Evolutionary conservation across 2,329 filamentous ascomycete species (phyloP).

Genomic region (Onygenales sp.): DNA sequence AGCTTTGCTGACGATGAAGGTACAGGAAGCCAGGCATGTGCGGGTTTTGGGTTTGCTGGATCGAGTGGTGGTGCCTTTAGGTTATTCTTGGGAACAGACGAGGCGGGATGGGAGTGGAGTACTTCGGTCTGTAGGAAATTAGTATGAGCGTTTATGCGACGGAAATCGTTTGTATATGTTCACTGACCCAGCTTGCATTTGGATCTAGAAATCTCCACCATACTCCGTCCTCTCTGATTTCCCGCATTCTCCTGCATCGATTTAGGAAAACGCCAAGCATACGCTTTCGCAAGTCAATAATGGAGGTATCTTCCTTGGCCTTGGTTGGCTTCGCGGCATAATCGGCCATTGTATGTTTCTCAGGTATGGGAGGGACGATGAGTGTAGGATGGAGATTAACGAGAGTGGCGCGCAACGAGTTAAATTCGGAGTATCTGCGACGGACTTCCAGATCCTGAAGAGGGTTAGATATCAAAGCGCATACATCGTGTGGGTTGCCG

Average conservation of each 20-base stretch:
- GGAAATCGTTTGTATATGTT: not conserved
- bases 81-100: constrained; percentile 86
- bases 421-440: constrained; percentile 92
- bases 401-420: constrained; percentile 77
- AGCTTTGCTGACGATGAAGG: constrained; percentile 80
- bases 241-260: constrained; percentile 83
- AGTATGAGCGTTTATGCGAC: not conserved
- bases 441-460: constrained; percentile 84
- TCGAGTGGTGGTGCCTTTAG: constrained; percentile 93
- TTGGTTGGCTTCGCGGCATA: constrained; percentile 97
- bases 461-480: not conserved
- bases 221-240: constrained; percentile 83
- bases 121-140: constrained; percentile 64
- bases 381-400: constrained; percentile 89
- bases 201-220: constrained; percentile 98
- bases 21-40: constrained; percentile 78
- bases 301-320: constrained; percentile 93
- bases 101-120: constrained; percentile 80
- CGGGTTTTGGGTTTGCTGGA: constrained; percentile 80
- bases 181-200: constrained; percentile 89
- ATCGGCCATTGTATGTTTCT: constrained; percentile 98
- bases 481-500: no score
- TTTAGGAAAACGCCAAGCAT: constrained; percentile 97
- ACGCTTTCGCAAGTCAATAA: constrained; percentile 91
- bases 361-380: constrained; percentile 91